Evolutionary conservation across 768 basidiomycete genomes (phyloP).

Genomic region (Boletus coccyginus): DNA sequence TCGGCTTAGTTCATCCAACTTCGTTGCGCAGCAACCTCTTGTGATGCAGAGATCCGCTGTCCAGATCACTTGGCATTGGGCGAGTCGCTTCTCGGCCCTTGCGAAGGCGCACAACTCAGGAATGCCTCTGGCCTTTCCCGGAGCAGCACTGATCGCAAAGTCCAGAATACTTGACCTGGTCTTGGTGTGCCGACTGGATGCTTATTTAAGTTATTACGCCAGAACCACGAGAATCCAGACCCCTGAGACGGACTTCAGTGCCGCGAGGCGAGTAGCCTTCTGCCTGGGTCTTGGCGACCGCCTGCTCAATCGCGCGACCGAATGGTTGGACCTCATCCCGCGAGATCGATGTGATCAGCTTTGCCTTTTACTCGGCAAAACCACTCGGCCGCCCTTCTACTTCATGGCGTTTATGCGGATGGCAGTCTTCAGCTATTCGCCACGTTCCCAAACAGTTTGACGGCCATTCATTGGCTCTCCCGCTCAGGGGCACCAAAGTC

Average conservation of each 20-base stretch:
- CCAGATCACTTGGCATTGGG: background rate
- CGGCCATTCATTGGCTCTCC: background rate
- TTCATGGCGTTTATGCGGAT: constrained; percentile 28
- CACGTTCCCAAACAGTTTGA: background rate
- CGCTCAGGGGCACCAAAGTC: background rate
- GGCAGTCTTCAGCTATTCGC: background rate
- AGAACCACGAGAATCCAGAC: background rate
- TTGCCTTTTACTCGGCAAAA: no score
- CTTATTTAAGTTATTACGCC: background rate
- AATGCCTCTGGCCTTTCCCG: background rate
- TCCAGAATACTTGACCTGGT: background rate
- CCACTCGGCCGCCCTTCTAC: background rate
- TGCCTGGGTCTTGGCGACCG: background rate
- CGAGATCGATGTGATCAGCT: no score
- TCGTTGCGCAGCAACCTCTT: background rate
- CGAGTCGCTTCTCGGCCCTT: background rate
- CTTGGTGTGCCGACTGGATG: background rate
- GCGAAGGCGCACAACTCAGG: background rate
- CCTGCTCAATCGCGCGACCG: background rate
- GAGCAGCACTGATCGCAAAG: background rate
- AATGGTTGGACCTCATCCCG: no score
- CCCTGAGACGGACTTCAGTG: background rate
- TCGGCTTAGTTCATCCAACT: background rate
- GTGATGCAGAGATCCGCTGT: background rate
- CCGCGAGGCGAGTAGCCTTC: background rate